Percentiles rank a stretch among this genome's conserved stretches.
Evolutionary conservation across 2,329 filamentous ascomycete genomes (phyloP).

Genomic region (Beauveria bassiana): DNA sequence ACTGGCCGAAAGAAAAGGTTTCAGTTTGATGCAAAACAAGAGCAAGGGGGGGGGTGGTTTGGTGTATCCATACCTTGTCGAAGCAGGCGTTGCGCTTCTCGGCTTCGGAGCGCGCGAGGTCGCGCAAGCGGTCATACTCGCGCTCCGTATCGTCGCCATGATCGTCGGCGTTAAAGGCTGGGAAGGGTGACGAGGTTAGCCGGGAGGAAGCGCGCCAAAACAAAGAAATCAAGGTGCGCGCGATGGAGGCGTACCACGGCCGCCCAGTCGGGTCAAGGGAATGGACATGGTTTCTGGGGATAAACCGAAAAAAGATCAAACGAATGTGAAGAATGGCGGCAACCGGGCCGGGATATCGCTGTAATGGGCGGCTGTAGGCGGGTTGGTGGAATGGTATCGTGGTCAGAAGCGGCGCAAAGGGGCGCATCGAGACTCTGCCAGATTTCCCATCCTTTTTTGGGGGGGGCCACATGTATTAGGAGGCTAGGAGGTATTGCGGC

Average conservation of each 20-base stretch:
- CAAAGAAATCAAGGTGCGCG: background rate
- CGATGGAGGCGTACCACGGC: constrained; percentile 32
- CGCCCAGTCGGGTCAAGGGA: constrained; percentile 37
- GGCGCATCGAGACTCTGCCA: too few species aligned
- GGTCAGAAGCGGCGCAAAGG: too few species aligned
- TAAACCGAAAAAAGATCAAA: too few species aligned
- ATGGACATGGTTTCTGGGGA: constrained; percentile 26
- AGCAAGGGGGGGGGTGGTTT: background rate
- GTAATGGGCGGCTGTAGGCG: background rate
- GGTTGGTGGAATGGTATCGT: too few species aligned
- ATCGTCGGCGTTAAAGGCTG: constrained; percentile 70
- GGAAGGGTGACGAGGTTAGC: background rate
- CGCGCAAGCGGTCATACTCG: constrained; percentile 88
- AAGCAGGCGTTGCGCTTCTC: constrained; percentile 71
- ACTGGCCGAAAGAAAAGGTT: constrained; percentile 30
- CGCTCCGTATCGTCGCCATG: constrained; percentile 58
- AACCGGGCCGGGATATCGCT: background rate
- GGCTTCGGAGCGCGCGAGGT: constrained; percentile 73
- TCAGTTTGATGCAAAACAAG: background rate
- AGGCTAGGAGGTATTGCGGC: too few species aligned
- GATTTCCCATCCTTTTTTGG: too few species aligned
- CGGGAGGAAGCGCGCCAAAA: background rate
- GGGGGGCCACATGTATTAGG: too few species aligned
- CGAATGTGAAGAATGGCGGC: background rate
- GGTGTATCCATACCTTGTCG: constrained; percentile 47